Base-by-base conservation (phyloP, 768 basidiomycete species). In the Boletus reticuloceps region DNA sequence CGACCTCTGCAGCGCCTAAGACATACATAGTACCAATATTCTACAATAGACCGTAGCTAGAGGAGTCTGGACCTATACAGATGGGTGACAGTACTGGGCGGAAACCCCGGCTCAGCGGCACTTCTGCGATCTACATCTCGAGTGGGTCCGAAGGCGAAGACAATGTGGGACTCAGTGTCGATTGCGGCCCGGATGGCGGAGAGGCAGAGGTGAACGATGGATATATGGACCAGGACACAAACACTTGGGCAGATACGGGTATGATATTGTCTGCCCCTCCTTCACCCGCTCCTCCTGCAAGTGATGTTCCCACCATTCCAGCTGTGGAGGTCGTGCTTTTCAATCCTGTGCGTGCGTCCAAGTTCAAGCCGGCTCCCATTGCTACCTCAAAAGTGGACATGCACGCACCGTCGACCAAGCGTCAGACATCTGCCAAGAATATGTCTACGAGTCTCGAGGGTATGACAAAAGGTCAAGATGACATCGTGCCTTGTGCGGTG, bases 261-360 rank as follows among this genome's bases (percentile, higher is more conserved):
- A 65, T 69, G 65, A 69, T 68, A 44, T 49, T 65, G 47, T 67
- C 67, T 51, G 50, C 43, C 25, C 65, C 67, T 3, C 67, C 67
- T 25, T 59, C 53, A 8, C 59, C 62, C 13, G n/a, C 32, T 44
- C 6, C 34, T 16, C 29, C 34, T 41, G 37, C 32, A n/a, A 34
- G 12, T 1, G 56, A 45, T 3, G 51, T 16, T 32, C 31, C 48
- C 9, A 5, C 29, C 12, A 20, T 10, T 51, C 40, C 39, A 16
- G 34, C 19, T 16, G 42, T 5, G n/a, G 44, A 31, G 17, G 42
- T 7, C 27, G 20, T 12, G 12, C 14, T 32, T 20, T 20, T 13
- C 4, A 12, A 53, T 16, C 59, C 57, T 10, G 42, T 10, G 9
- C 65, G 58, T 27, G 20, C 8, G 8, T 54, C 61, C 51, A 63